Conservation (phyloP, 2,329 filamentous ascomycete species). For the Pseudogymnoascus sp. region DNA sequence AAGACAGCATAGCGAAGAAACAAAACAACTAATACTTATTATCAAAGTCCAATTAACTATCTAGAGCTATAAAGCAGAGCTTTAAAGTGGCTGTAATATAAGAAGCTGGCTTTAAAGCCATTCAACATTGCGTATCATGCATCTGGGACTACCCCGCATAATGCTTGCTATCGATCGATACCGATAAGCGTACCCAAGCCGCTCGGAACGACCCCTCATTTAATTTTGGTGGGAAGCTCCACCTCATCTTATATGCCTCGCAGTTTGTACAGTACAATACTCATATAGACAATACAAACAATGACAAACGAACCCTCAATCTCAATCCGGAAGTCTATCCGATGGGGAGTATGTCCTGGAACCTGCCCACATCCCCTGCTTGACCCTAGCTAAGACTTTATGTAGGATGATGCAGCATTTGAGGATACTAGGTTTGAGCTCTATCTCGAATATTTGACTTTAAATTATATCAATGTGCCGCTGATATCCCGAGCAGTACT, state of each 20-base stretch:
- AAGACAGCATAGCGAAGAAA: neutral
- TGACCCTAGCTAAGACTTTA: neutral
- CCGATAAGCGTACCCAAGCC: neutral
- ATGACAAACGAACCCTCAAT: slow-evolving; percentile 10
- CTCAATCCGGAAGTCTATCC: slow-evolving; percentile 12
- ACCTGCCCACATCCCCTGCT: neutral
- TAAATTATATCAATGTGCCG: neutral
- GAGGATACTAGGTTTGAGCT: neutral
- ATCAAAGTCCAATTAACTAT: neutral
- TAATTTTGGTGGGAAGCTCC: neutral
- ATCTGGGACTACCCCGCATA: neutral
- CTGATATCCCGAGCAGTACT: slow-evolving; percentile 11
- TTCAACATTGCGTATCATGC: neutral
- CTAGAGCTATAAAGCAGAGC: neutral
- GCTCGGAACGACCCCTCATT: neutral
- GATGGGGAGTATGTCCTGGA: slow-evolving; percentile 11
- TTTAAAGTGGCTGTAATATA: neutral
- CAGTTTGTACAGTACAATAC: neutral
- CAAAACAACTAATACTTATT: neutral
- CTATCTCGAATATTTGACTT: neutral
- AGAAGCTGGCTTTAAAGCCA: neutral
- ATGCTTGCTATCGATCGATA: neutral
- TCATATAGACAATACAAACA: neutral
- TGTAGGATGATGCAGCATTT: neutral
- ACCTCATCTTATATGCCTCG: neutral